Percentiles rank a stretch among this genome's conserved stretches.
Conservation (phyloP, 345 rosid species). For the Cochlearia excelsa region DNA sequence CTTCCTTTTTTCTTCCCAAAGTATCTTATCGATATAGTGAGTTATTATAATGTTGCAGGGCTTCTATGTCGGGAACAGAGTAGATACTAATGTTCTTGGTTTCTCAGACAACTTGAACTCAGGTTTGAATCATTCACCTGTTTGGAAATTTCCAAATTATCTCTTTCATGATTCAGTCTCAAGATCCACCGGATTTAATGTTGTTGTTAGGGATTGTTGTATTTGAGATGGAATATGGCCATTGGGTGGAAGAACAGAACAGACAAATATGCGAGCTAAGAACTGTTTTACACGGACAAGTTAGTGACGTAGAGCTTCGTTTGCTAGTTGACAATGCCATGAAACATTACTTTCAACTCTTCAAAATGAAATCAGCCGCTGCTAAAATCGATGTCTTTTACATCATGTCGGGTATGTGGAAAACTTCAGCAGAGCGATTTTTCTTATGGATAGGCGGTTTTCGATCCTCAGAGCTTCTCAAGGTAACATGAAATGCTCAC, state of each 20-base stretch:
- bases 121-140: constrained; percentile 47
- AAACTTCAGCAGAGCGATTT: constrained; percentile 77
- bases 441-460: constrained; percentile 97
- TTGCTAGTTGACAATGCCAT: constrained; percentile 60
- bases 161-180: not conserved
- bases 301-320: constrained; percentile 57
- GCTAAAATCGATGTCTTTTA: constrained; percentile 81
- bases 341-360: constrained; percentile 78
- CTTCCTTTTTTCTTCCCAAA: not conserved
- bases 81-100: constrained; percentile 51
- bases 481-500: constrained; percentile 45
- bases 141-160: not conserved
- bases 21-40: not conserved
- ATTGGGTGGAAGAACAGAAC: constrained; percentile 81
- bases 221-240: constrained; percentile 87
- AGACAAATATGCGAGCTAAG: constrained; percentile 59
- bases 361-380: constrained; percentile 71
- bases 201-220: constrained; percentile 52
- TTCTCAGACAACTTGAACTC: constrained; percentile 53
- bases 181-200: not conserved
- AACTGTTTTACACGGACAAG: constrained; percentile 56
- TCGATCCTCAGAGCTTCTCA: constrained; percentile 87
- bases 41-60: constrained; percentile 47
- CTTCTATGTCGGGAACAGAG: constrained; percentile 47
- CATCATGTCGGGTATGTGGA: constrained; percentile 89